Conservation (phyloP, 2,329 filamentous ascomycete species). For the Colletotrichum sp. region DNA sequence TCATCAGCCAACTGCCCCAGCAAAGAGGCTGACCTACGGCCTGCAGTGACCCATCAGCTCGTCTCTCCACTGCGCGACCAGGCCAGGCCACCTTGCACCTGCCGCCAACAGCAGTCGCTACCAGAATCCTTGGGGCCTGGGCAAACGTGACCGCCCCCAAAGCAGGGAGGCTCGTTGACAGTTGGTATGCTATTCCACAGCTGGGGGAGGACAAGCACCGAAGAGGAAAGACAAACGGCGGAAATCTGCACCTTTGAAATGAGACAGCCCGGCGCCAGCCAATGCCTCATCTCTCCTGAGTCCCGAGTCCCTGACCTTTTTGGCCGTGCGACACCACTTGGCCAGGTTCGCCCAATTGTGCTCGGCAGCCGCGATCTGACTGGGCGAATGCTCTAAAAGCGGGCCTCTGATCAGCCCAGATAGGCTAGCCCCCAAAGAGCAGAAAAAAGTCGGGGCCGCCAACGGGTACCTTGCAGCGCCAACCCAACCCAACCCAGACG, state of each 20-base stretch:
- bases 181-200: not conserved
- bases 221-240: conserved; percentile 18
- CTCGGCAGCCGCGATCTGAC: not conserved
- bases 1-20: not conserved
- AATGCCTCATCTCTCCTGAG: not conserved
- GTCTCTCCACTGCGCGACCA: not conserved
- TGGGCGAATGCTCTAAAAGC: not conserved
- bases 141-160: conserved; percentile 1
- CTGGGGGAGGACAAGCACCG: not conserved
- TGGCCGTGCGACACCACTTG: not conserved
- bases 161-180: not conserved
- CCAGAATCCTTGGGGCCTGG: not conserved
- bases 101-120: not conserved
- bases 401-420: not conserved
- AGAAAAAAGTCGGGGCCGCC: not conserved
- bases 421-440: not conserved
- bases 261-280: conserved; percentile 3
- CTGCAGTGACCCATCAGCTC: not conserved
- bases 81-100: not conserved
- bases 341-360: not conserved
- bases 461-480: conserved; percentile 20
- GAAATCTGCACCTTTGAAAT: conserved; percentile 13
- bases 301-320: not conserved
- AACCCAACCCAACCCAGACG: not conserved
- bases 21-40: not conserved